phyloP scores from a whole-genome alignment of 2,329 filamentous ascomycete genomes.

The Claviceps humidiphila region DNA sequence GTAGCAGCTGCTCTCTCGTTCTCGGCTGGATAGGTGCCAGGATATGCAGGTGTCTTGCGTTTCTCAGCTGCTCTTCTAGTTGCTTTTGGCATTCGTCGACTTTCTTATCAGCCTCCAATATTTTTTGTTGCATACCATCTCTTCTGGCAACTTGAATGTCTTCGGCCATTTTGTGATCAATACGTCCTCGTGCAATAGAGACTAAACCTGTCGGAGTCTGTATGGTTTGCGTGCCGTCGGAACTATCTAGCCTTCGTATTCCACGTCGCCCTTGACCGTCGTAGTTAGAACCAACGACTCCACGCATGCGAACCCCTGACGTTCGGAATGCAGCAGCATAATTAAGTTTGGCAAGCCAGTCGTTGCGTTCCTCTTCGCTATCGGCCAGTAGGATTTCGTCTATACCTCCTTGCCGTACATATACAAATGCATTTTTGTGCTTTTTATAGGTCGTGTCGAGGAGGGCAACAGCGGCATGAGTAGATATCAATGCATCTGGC shows the following conservation, averaged over 20 bases:
- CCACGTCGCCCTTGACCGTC: constrained; percentile 67
- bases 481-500: constrained; percentile 85
- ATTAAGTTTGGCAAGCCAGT: constrained; percentile 93
- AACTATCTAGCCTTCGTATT: constrained; percentile 56
- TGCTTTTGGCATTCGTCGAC: constrained; percentile 60
- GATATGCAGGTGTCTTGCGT: constrained; percentile 80
- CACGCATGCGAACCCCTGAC: constrained; percentile 79
- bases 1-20: constrained; percentile 74
- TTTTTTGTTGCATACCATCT: constrained; percentile 71
- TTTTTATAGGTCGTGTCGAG: constrained; percentile 79
- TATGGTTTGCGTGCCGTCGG: constrained; percentile 44
- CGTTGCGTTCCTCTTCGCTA: constrained; percentile 81
- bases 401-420: constrained; percentile 72
- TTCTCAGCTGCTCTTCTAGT: constrained; percentile 71
- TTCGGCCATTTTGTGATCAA: constrained; percentile 70
- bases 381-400: constrained; percentile 90
- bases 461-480: constrained; percentile 80
- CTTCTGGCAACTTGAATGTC: constrained; percentile 75
- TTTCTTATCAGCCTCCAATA: constrained; percentile 70
- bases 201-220: constrained; percentile 63
- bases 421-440: constrained; percentile 90
- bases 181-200: constrained; percentile 56
- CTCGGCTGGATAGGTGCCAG: constrained; percentile 84
- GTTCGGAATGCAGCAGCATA: constrained; percentile 92
- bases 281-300: constrained; percentile 71